Conservation (phyloP, 257 asterid genomes). For the Ajuga chamaepitys region DNA sequence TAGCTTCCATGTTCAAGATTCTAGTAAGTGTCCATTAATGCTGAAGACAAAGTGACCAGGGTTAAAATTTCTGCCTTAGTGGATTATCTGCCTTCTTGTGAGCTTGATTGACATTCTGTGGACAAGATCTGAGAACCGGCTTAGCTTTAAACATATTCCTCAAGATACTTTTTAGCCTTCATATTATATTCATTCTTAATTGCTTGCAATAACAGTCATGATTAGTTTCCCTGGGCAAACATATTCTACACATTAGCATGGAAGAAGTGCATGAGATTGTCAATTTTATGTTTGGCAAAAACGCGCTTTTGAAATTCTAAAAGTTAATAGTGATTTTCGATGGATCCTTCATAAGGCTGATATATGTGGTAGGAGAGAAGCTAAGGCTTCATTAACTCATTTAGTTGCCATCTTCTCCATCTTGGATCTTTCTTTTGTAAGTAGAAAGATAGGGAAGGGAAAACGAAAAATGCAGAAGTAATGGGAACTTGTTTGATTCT, state of each 20-base stretch:
- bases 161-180: not conserved
- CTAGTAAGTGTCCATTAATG: slow-evolving; percentile 48
- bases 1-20: slow-evolving; percentile 88
- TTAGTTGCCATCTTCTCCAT: not conserved
- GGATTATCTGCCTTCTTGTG: slow-evolving; percentile 3
- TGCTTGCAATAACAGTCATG: slow-evolving; percentile 7
- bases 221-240: too few relatives aligned
- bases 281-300: not conserved
- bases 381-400: not conserved
- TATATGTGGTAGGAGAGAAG: slow-evolving; percentile 11
- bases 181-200: not conserved
- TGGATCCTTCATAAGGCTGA: not conserved
- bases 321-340: not conserved
- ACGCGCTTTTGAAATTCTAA: not conserved
- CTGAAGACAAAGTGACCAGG: slow-evolving; percentile 7
- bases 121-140: not conserved
- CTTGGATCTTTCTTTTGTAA: not conserved
- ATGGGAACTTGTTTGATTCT: not conserved
- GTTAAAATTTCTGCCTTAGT: slow-evolving; percentile 1
- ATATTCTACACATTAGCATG: not conserved
- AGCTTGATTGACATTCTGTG: slow-evolving; percentile 6
- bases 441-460: too few relatives aligned
- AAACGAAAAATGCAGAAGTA: not conserved
- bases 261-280: not conserved
- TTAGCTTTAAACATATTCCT: slow-evolving; percentile 5